phyloP scores from a whole-genome alignment of 768 basidiomycete genomes.

The Sporobolomyces roseus region DNA sequence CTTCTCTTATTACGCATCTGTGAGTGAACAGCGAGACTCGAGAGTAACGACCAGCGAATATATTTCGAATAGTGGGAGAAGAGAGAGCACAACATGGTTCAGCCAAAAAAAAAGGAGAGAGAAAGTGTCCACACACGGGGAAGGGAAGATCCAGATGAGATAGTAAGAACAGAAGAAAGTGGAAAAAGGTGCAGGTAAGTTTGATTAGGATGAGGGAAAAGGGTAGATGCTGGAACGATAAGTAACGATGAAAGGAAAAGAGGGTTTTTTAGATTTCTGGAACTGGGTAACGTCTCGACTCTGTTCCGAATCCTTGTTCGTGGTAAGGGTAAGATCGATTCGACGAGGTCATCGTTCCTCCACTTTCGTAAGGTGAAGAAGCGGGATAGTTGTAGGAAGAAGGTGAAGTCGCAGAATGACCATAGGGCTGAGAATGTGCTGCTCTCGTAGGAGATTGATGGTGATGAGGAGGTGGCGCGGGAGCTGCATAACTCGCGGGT shows the following conservation, averaged over 20 bases:
- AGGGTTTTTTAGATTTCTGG: constrained; percentile 24
- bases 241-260: neutral
- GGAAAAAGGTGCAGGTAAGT: neutral
- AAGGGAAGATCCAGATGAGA: no score
- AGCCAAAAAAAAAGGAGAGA: constrained; percentile 1
- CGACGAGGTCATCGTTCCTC: constrained; percentile 3
- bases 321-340: constrained; percentile 31
- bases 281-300: constrained; percentile 24
- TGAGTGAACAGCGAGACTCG: no score
- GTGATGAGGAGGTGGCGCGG: no score
- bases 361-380: neutral
- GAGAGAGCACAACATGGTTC: no score
- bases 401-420: no score
- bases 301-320: constrained; percentile 23
- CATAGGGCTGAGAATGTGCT: no score
- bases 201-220: neutral
- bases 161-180: constrained; percentile 1
- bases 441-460: no score
- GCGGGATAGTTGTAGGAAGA: neutral
- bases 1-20: no score
- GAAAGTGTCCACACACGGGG: neutral
- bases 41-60: no score
- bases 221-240: neutral
- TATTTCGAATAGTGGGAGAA: neutral
- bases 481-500: no score